These are phyloP conservation scores for Cyberlindnera euphorbiiphila DNA, from an alignment of 805 yeast species.

Conservation along the genomic window DNA sequence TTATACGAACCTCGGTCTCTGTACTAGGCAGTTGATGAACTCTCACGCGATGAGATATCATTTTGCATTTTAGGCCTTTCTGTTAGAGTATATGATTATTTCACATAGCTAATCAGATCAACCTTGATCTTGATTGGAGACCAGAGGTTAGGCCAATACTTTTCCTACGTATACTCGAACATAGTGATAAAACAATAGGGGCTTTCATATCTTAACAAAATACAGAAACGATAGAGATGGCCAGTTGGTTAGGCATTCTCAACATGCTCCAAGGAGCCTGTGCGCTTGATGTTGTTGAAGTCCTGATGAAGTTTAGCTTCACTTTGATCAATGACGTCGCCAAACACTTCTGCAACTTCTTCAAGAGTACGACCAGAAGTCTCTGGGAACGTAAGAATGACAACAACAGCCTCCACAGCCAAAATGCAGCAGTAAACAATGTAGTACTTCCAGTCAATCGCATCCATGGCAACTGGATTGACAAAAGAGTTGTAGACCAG, in stretches of 20 bases:
- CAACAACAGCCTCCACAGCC: slow-evolving; percentile 28
- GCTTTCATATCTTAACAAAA: too few species aligned
- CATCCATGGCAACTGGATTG: slow-evolving; percentile 36
- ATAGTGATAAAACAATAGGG: too few species aligned
- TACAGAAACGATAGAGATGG: neutral
- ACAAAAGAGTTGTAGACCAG: slow-evolving; percentile 32
- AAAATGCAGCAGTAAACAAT: slow-evolving; percentile 33
- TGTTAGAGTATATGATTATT: too few species aligned
- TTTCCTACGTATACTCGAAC: too few species aligned
- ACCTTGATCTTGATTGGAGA: too few species aligned
- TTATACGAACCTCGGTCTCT: too few species aligned
- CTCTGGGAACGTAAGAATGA: slow-evolving; percentile 33
- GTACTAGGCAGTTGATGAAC: too few species aligned
- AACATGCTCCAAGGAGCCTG: slow-evolving; percentile 11
- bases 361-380: slow-evolving; percentile 38
- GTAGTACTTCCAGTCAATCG: slow-evolving; percentile 34
- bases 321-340: slow-evolving; percentile 19
- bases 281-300: slow-evolving; percentile 4
- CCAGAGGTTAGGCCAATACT: too few species aligned
- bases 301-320: slow-evolving; percentile 3
- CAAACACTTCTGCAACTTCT: slow-evolving; percentile 35
- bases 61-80: too few species aligned
- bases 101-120: too few species aligned
- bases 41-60: too few species aligned
- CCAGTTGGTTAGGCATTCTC: slow-evolving; percentile 9